Evolutionary conservation across 2,329 filamentous ascomycete genomes (phyloP).

Genomic region (Diaporthe capsici): DNA sequence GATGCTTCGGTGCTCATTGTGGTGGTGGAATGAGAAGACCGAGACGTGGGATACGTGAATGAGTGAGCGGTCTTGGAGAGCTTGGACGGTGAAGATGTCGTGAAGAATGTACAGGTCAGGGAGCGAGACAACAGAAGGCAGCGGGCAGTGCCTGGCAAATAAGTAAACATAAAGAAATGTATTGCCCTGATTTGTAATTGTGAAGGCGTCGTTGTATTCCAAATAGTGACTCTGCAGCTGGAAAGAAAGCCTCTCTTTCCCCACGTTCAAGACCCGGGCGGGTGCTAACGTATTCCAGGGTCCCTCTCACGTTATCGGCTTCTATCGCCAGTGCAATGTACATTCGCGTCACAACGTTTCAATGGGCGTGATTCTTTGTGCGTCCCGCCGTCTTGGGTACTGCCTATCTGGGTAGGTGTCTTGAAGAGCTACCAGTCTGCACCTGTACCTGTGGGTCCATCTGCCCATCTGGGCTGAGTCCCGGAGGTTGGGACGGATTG

Average conservation of each 20-base stretch:
- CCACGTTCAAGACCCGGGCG: slow-evolving; percentile 15
- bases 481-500: slow-evolving; percentile 12
- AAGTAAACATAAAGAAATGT: slow-evolving; percentile 28
- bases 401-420: slow-evolving; percentile 30
- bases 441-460: not conserved
- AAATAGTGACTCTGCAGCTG: slow-evolving; percentile 1
- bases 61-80: slow-evolving; percentile 6
- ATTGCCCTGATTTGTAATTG: slow-evolving; percentile 36
- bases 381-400: slow-evolving; percentile 16
- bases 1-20: slow-evolving; percentile 77
- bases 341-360: not conserved
- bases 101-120: not conserved
- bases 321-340: not conserved
- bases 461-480: not conserved
- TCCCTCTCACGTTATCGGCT: slow-evolving; percentile 19
- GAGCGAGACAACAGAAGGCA: not conserved
- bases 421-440: not conserved
- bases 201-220: slow-evolving; percentile 26
- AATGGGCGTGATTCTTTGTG: not conserved
- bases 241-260: not conserved
- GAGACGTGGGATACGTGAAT: not conserved
- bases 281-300: slow-evolving; percentile 27
- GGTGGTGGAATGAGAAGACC: not conserved
- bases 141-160: not conserved
- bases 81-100: slow-evolving; percentile 52